Percentiles rank a stretch among this genome's conserved stretches.
These are phyloP conservation scores for Hemisphaericaspora subhashii DNA, from an alignment of 1,139 yeast species.

Conservation along the genomic window DNA sequence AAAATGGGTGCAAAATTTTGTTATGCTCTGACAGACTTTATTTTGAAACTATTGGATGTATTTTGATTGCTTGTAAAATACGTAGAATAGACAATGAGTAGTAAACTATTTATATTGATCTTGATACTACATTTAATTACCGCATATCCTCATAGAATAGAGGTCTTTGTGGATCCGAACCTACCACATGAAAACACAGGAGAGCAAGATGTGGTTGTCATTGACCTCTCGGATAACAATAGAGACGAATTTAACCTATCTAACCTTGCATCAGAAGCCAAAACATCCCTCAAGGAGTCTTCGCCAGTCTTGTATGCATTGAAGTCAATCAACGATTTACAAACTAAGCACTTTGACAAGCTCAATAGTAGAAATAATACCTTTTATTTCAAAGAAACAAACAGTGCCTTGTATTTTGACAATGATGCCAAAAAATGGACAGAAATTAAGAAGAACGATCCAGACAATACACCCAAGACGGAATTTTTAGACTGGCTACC, in stretches of 20 bases:
- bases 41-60: no score
- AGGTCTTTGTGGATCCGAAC: no score
- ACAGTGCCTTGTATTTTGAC: conserved; percentile 12
- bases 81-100: no score
- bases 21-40: no score
- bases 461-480: neutral
- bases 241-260: neutral
- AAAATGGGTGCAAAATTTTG: no score
- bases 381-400: conserved; percentile 13
- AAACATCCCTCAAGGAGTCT: neutral
- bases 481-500: conserved; percentile 14
- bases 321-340: conserved; percentile 10
- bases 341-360: conserved; percentile 9
- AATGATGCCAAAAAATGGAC: conserved; percentile 8
- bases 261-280: neutral
- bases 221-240: neutral
- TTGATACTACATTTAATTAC: neutral
- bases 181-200: no score
- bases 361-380: conserved; percentile 8
- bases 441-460: conserved; percentile 6
- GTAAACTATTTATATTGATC: neutral
- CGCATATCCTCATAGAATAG: neutral
- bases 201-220: neutral
- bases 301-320: conserved; percentile 7
- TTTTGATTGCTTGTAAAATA: no score